These are phyloP conservation scores for Pleomassaria siparia DNA, from an alignment of 2,329 filamentous ascomycete genomes.

Conservation along the genomic window DNA sequence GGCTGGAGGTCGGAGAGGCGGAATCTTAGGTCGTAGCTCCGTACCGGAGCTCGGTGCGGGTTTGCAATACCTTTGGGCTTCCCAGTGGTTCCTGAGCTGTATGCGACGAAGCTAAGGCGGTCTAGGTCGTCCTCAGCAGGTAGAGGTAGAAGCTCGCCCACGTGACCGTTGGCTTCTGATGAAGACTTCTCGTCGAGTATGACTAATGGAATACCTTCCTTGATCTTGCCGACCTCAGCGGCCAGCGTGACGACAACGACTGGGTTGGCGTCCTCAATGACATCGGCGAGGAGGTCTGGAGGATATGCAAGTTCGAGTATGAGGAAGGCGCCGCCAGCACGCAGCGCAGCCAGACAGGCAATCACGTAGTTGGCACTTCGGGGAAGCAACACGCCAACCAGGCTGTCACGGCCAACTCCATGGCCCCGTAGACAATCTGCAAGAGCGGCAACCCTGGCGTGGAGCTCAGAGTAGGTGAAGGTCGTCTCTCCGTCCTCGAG, in stretches of 20 bases:
- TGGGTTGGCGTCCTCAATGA: constrained; percentile 74
- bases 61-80: constrained; percentile 83
- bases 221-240: constrained; percentile 66
- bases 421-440: constrained; percentile 64
- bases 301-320: constrained; percentile 81
- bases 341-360: constrained; percentile 74
- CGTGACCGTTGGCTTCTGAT: constrained; percentile 40
- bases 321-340: constrained; percentile 77
- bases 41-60: constrained; percentile 71
- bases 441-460: constrained; percentile 66
- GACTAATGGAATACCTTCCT: constrained; percentile 64
- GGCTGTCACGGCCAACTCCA: constrained; percentile 70
- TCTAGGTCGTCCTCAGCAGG: constrained; percentile 70
- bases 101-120: constrained; percentile 76
- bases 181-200: constrained; percentile 57
- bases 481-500: constrained; percentile 68
- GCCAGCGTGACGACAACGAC: constrained; percentile 69
- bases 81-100: constrained; percentile 76
- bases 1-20: constrained; percentile 67
- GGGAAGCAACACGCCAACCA: constrained; percentile 75
- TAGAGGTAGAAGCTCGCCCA: constrained; percentile 51
- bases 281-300: constrained; percentile 70
- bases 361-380: constrained; percentile 79
- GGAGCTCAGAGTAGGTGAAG: constrained; percentile 74
- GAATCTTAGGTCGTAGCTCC: constrained; percentile 74